Percentiles rank a stretch among this genome's conserved stretches.
Evolutionary conservation across 2,329 filamentous ascomycete genomes (phyloP).

Genomic region (Chrysoporthe cubensis): DNA sequence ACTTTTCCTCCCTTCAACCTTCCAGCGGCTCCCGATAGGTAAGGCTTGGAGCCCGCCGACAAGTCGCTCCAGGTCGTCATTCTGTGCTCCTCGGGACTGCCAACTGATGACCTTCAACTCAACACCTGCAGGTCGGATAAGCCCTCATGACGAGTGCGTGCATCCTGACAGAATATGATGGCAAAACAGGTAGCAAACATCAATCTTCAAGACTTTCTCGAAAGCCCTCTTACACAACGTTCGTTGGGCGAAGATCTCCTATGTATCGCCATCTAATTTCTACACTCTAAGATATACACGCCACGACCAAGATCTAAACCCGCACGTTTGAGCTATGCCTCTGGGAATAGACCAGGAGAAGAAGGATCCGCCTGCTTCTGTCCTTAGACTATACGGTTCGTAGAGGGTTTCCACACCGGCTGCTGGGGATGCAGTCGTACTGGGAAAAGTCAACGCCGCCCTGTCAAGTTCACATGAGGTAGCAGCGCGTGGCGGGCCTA

Average conservation of each 20-base stretch:
- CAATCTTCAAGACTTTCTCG: neutral
- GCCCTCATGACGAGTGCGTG: neutral
- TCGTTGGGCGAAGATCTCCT: neutral
- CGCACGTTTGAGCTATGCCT: neutral
- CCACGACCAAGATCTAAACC: neutral
- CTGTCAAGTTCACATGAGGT: neutral
- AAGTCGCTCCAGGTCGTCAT: too few relatives aligned
- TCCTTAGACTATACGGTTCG: neutral
- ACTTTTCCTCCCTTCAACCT: neutral
- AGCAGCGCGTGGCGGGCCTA: neutral
- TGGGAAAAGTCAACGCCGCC: neutral
- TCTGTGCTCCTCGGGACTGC: neutral
- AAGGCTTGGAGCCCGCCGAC: neutral
- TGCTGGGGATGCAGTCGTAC: neutral
- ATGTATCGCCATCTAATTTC: neutral
- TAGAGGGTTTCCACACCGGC: neutral
- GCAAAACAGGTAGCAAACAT: neutral
- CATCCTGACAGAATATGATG: neutral
- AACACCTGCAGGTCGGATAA: neutral
- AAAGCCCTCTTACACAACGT: neutral
- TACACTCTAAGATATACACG: neutral
- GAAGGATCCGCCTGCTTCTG: neutral
- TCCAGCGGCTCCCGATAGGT: too few relatives aligned
- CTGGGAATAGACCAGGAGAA: neutral
- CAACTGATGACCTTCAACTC: neutral